These are phyloP conservation scores for Echinochloa phyllopogon DNA, from an alignment of 176 grass and related monocot species.

Conservation along the genomic window DNA sequence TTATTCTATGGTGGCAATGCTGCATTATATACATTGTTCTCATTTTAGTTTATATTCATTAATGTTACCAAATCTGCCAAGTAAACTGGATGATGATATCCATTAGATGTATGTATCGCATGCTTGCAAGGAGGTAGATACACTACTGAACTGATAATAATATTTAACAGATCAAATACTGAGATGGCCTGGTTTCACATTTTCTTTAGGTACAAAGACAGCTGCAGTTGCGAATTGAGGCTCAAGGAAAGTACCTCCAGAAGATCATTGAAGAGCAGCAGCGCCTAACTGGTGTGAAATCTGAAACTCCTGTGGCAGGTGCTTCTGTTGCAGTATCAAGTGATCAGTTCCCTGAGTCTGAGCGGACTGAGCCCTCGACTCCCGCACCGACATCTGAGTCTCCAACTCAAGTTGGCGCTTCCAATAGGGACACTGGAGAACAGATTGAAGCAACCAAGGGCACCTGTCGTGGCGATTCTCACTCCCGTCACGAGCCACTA, in stretches of 20 bases:
- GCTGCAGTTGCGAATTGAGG: constrained; percentile 95
- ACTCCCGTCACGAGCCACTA: constrained; percentile 54
- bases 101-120: not conserved
- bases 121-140: constrained; percentile 13
- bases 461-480: constrained; percentile 59
- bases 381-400: constrained; percentile 79
- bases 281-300: constrained; percentile 51
- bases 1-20: not conserved
- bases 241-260: constrained; percentile 96
- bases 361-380: constrained; percentile 82
- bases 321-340: constrained; percentile 35
- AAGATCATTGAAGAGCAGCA: constrained; percentile 99
- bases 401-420: constrained; percentile 49
- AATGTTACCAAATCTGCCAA: not conserved
- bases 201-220: constrained; percentile 91
- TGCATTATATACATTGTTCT: not conserved
- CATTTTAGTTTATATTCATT: constrained; percentile 16
- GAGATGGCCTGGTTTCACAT: constrained; percentile 9
- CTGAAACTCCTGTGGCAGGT: constrained; percentile 49
- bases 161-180: not conserved
- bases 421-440: constrained; percentile 48
- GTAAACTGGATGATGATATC: not conserved
- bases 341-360: constrained; percentile 63
- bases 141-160: not conserved
- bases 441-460: constrained; percentile 44